A percentile compares a stretch with the other conserved stretches of the same genome.
Evolutionary conservation across 2,329 filamentous ascomycete species (phyloP).

Genomic region (Apiospora kogelbergensis): DNA sequence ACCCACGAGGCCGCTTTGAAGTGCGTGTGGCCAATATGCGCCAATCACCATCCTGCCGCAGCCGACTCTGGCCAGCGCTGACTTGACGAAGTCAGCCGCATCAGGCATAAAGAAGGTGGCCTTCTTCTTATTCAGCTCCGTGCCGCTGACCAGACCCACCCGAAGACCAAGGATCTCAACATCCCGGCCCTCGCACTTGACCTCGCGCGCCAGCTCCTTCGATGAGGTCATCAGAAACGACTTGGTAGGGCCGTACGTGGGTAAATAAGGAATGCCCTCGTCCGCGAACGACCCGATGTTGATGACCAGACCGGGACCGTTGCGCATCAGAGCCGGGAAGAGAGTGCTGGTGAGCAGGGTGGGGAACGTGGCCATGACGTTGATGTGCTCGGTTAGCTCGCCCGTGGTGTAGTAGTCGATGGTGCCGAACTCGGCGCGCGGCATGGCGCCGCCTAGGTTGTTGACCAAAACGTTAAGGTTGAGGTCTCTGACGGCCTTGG

Average conservation of each 20-base stretch:
- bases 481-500: conserved; percentile 28
- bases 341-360: conserved; percentile 5
- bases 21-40: conserved; percentile 5
- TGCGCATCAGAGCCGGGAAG: not conserved
- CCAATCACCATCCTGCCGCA: conserved; percentile 3
- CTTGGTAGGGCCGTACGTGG: conserved; percentile 46
- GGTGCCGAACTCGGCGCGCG: conserved; percentile 8
- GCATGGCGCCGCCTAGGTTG: conserved; percentile 45
- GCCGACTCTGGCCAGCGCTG: conserved; percentile 18
- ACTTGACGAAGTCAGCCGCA: conserved; percentile 19
- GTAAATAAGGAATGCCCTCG: conserved; percentile 45
- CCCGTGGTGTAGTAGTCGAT: conserved; percentile 4
- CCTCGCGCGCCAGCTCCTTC: conserved; percentile 19
- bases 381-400: conserved; percentile 4
- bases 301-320: conserved; percentile 40
- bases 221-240: conserved; percentile 17
- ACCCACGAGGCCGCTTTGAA: not conserved
- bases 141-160: conserved; percentile 21
- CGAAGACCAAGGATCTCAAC: conserved; percentile 24
- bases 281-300: conserved; percentile 49
- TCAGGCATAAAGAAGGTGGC: conserved; percentile 19
- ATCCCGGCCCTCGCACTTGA: conserved; percentile 16
- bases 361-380: conserved; percentile 8
- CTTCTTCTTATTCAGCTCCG: conserved; percentile 15
- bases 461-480: conserved; percentile 56